phyloP scores from a whole-genome alignment of 805 yeast species.

The Teunomyces pallodes region DNA sequence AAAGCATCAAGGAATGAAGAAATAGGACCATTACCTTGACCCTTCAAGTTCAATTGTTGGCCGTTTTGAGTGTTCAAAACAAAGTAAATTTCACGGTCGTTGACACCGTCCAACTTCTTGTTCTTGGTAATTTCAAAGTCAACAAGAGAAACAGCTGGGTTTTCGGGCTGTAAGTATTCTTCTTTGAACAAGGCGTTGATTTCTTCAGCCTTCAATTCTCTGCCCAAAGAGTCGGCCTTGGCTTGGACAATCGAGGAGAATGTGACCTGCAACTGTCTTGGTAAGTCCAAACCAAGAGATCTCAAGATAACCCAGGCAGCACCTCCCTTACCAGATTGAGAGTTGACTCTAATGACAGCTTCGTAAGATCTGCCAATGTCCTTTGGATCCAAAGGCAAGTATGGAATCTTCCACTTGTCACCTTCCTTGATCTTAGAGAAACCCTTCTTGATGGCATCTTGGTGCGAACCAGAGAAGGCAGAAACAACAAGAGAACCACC shows the following conservation, averaged over 20 bases:
- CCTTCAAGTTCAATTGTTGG: constrained; percentile 33
- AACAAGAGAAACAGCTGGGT: constrained; percentile 13
- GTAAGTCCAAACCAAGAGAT: constrained; percentile 69
- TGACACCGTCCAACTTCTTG: constrained; percentile 10
- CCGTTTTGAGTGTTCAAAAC: constrained; percentile 15
- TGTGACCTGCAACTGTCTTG: constrained; percentile 66
- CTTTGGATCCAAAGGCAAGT: constrained; percentile 77
- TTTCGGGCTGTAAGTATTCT: constrained; percentile 42
- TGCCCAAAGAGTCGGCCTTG: constrained; percentile 62
- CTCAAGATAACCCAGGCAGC: constrained; percentile 79
- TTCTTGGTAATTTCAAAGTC: constrained; percentile 24
- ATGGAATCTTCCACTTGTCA: constrained; percentile 64
- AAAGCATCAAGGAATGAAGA: constrained; percentile 70
- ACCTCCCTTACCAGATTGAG: constrained; percentile 88
- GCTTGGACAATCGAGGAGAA: constrained; percentile 65
- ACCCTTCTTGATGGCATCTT: constrained; percentile 70
- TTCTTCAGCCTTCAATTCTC: constrained; percentile 68
- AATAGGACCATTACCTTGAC: constrained; percentile 77
- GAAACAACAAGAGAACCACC: constrained; percentile 77
- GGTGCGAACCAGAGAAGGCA: constrained; percentile 76
- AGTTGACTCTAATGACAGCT: constrained; percentile 79
- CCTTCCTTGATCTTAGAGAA: constrained; percentile 50
- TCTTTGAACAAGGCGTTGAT: constrained; percentile 55
- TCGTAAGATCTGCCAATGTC: constrained; percentile 80
- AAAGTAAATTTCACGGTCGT: constrained; percentile 21